Evolutionary conservation across 2,329 filamentous ascomycete genomes (phyloP).

Genomic region (Elsinoe arachidis): DNA sequence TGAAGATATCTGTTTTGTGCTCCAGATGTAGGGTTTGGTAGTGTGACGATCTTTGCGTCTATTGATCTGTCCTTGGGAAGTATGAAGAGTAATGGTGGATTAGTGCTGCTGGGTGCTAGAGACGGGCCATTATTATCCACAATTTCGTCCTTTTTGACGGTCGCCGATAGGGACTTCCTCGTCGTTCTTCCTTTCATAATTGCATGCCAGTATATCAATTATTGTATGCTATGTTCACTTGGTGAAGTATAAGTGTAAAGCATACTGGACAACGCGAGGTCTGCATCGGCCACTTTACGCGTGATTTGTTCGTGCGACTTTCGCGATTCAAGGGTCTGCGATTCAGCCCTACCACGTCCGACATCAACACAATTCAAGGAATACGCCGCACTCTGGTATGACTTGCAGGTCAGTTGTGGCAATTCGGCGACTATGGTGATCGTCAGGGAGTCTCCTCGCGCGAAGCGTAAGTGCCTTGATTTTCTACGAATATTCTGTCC

Average conservation of each 20-base stretch:
- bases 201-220: neutral
- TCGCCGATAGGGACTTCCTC: conserved; percentile 17
- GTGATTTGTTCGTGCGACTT: neutral
- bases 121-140: conserved; percentile 16
- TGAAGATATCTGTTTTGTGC: conserved; percentile 47
- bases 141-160: conserved; percentile 15
- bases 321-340: no score
- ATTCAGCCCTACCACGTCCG: no score
- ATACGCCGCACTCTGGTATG: no score
- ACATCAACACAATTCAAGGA: no score
- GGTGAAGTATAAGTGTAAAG: neutral
- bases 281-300: neutral
- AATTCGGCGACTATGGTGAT: conserved; percentile 28
- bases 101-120: conserved; percentile 30
- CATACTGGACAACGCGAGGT: neutral
- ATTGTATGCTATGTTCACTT: neutral
- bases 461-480: conserved; percentile 26
- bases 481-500: neutral
- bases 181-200: conserved; percentile 26
- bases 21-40: conserved; percentile 46
- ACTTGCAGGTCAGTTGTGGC: no score
- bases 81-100: conserved; percentile 48
- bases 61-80: conserved; percentile 45
- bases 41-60: conserved; percentile 46
- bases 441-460: conserved; percentile 40